These are phyloP conservation scores for Aspergillus tubingensis DNA, from an alignment of 2,329 filamentous ascomycete species.

Conservation along the genomic window DNA sequence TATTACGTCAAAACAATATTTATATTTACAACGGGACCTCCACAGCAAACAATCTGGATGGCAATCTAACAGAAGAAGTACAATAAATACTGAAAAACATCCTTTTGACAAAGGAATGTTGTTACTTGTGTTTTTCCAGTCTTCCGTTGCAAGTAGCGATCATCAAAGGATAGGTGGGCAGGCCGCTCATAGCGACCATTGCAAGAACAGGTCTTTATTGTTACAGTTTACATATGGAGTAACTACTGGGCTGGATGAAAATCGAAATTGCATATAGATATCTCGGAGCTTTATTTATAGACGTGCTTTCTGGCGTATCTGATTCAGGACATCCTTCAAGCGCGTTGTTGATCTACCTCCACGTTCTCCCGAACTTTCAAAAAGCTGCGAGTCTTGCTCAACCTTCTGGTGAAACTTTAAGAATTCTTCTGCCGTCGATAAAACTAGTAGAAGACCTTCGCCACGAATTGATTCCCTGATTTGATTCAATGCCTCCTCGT, in stretches of 20 bases:
- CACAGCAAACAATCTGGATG: background rate
- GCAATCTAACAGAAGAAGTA: too few species aligned
- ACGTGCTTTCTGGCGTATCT: conserved; percentile 31
- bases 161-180: too few species aligned
- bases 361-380: conserved; percentile 51
- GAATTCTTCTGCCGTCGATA: conserved; percentile 64
- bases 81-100: background rate
- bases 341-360: conserved; percentile 56
- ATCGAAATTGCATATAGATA: background rate
- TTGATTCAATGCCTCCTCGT: conserved; percentile 45
- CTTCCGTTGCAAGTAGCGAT: too few species aligned
- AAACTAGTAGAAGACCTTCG: conserved; percentile 51
- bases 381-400: conserved; percentile 49
- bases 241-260: too few species aligned
- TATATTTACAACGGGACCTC: background rate
- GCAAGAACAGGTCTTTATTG: too few species aligned
- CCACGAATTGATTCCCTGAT: conserved; percentile 49
- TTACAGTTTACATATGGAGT: too few species aligned
- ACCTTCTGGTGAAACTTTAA: conserved; percentile 61
- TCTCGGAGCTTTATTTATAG: background rate
- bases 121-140: too few species aligned
- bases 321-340: conserved; percentile 55
- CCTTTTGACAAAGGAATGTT: too few species aligned
- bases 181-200: too few species aligned
- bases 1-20: conserved; percentile 1